Evolutionary conservation across 805 yeast species (phyloP).

Genomic region (Zygoascus ofunaensis): DNA sequence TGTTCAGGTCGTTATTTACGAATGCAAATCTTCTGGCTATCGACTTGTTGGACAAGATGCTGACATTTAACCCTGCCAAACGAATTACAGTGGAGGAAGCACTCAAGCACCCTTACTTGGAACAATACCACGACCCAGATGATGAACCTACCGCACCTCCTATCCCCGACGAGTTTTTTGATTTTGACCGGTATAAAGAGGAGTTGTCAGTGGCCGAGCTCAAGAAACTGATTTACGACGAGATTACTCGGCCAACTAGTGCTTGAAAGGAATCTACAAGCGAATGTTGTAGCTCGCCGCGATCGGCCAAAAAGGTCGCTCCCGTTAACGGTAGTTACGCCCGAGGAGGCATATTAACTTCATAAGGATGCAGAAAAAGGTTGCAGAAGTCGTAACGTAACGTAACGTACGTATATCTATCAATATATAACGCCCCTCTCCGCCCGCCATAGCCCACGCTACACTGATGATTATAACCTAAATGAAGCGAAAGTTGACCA

Average conservation of each 20-base stretch:
- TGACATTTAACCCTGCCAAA: slow-evolving; percentile 74
- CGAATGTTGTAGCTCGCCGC: too few relatives aligned
- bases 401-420: too few relatives aligned
- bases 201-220: slow-evolving; percentile 67
- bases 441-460: too few relatives aligned
- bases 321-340: too few relatives aligned
- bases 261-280: too few relatives aligned
- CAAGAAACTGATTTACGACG: slow-evolving; percentile 68
- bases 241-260: slow-evolving; percentile 40
- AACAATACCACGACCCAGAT: slow-evolving; percentile 85
- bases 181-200: slow-evolving; percentile 78
- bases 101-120: slow-evolving; percentile 73
- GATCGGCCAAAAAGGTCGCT: too few relatives aligned
- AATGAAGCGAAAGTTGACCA: too few relatives aligned
- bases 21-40: slow-evolving; percentile 58
- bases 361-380: too few relatives aligned
- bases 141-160: slow-evolving; percentile 86
- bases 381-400: too few relatives aligned
- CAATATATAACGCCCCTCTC: too few relatives aligned
- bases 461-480: too few relatives aligned
- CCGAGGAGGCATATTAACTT: too few relatives aligned
- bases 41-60: slow-evolving; percentile 58
- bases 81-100: slow-evolving; percentile 82
- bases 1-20: slow-evolving; percentile 53
- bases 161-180: slow-evolving; percentile 79